Conservation (phyloP, 2,329 filamentous ascomycete genomes). For the Passalora sequoiae region DNA sequence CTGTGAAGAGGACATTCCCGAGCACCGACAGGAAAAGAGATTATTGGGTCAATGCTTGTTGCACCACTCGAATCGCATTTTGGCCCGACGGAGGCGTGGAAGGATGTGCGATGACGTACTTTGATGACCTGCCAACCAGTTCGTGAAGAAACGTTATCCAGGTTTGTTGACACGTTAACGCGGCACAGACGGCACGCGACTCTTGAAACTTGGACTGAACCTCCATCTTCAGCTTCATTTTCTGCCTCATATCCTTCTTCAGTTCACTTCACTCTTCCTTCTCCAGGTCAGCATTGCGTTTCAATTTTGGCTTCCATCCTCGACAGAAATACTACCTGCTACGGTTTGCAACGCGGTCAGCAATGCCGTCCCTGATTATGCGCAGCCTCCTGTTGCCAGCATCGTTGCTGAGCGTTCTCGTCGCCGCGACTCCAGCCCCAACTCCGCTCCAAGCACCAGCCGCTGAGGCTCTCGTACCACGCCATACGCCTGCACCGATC, state of each 20-base stretch:
- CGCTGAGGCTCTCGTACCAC: constrained; percentile 34
- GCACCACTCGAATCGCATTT: not conserved
- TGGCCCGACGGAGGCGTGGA: not conserved
- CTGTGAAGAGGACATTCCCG: not conserved
- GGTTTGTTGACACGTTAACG: constrained; percentile 1
- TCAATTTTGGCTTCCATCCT: too few species aligned
- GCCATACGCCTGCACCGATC: constrained; percentile 47
- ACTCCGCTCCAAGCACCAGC: constrained; percentile 5
- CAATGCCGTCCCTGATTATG: constrained; percentile 14
- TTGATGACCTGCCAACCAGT: too few species aligned
- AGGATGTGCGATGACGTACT: not conserved
- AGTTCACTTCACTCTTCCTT: not conserved
- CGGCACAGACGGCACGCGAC: not conserved
- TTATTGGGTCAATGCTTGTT: not conserved
- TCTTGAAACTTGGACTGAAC: not conserved
- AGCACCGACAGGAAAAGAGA: not conserved
- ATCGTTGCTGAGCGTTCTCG: constrained; percentile 24
- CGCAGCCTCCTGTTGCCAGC: constrained; percentile 25
- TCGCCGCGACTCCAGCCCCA: constrained; percentile 23
- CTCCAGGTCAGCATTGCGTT: not conserved
- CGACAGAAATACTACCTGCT: not conserved
- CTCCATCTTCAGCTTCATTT: not conserved
- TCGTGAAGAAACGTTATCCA: not conserved
- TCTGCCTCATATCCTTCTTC: not conserved
- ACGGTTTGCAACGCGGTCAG: not conserved